phyloP scores from a whole-genome alignment of 805 yeast genomes.

The Cephaloascus albidus region DNA sequence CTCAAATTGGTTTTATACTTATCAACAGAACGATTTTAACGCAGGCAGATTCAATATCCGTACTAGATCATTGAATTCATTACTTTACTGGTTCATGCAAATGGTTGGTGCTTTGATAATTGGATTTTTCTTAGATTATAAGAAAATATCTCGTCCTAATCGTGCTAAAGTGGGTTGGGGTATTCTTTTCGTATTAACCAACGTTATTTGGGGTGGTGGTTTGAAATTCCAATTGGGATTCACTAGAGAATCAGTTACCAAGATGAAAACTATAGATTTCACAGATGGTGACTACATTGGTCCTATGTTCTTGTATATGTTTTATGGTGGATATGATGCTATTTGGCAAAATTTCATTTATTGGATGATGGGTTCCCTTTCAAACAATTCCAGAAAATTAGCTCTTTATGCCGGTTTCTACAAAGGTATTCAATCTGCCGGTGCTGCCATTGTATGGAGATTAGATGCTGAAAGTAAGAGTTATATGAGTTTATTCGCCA shows the following conservation, averaged over 20 bases:
- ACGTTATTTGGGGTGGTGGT: conserved; percentile 56
- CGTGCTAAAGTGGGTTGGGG: conserved; percentile 38
- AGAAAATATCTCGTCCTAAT: conserved; percentile 25
- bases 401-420: conserved; percentile 54
- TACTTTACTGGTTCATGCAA: conserved; percentile 53
- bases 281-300: conserved; percentile 40
- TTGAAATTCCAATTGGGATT: conserved; percentile 32
- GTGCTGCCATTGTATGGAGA: conserved; percentile 54
- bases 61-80: conserved; percentile 52
- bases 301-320: conserved; percentile 53
- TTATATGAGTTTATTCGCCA: conserved; percentile 33
- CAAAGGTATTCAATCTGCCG: conserved; percentile 57
- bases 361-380: conserved; percentile 51
- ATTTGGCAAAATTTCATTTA: conserved; percentile 48
- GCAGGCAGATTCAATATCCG: conserved; percentile 46
- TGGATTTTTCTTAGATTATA: conserved; percentile 39
- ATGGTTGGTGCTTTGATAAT: conserved; percentile 45
- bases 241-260: conserved; percentile 24
- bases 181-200: conserved; percentile 25
- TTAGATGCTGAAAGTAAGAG: conserved; percentile 31
- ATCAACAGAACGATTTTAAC: conserved; percentile 52
- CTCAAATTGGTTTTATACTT: conserved; percentile 60
- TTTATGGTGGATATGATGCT: conserved; percentile 53
- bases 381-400: conserved; percentile 46
- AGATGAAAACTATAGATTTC: conserved; percentile 30